A percentile compares a stretch with the other conserved stretches of the same genome.
These are phyloP conservation scores for Tricholomella constricta DNA, from an alignment of 768 basidiomycete species.

Conservation along the genomic window DNA sequence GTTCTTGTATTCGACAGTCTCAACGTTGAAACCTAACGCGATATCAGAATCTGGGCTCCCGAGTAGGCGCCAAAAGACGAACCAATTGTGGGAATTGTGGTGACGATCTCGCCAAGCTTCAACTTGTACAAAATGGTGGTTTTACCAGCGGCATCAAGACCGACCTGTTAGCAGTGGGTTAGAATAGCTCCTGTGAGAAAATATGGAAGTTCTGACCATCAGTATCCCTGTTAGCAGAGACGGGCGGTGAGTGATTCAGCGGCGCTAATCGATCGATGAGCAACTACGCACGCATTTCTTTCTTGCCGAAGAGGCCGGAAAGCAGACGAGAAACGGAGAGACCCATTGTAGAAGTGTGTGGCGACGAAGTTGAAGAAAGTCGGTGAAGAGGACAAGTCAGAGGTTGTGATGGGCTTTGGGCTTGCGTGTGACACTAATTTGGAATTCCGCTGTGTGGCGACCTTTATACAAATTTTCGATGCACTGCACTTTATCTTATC, in stretches of 20 bases:
- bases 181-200: conserved; percentile 14
- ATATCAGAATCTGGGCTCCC: conserved; percentile 22
- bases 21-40: conserved; percentile 94
- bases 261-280: conserved; percentile 29
- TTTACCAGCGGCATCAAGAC: conserved; percentile 99
- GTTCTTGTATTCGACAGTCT: conserved; percentile 99
- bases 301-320: conserved; percentile 91
- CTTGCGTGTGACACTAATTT: conserved; percentile 48
- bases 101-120: conserved; percentile 99
- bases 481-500: conserved; percentile 3
- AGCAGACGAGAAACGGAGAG: conserved; percentile 75
- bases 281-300: conserved; percentile 93
- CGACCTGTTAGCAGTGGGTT: conserved; percentile 60
- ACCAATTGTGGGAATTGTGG: conserved; percentile 99
- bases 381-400: conserved; percentile 29
- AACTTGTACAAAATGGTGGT: conserved; percentile 99
- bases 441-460: conserved; percentile 42
- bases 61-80: conserved; percentile 32
- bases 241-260: conserved; percentile 31
- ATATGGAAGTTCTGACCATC: conserved; percentile 60
- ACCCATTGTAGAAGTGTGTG: conserved; percentile 63
- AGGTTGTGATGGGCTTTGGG: conserved; percentile 25
- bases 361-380: conserved; percentile 35
- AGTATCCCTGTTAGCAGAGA: conserved; percentile 76
- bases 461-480: conserved; percentile 18